Percentiles rank a stretch among this genome's conserved stretches.
Evolutionary conservation across 2,329 filamentous ascomycete species (phyloP).

Genomic region (Colletotrichum cereale): DNA sequence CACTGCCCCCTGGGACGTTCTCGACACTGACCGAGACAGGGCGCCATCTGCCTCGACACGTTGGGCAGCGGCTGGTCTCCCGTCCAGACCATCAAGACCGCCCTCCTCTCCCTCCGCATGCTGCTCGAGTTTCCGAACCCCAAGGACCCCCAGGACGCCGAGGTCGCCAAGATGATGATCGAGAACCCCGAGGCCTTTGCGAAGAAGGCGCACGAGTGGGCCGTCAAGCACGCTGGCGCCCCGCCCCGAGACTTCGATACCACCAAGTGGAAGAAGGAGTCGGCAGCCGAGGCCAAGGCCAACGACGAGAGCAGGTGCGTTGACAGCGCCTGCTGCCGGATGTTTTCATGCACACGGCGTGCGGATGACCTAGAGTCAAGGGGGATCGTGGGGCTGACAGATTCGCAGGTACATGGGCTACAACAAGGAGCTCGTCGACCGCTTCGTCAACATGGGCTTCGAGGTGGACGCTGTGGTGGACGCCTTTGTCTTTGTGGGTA

Average conservation of each 20-base stretch:
- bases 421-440: constrained; percentile 83
- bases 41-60: constrained; percentile 96
- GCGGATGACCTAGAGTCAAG: neutral
- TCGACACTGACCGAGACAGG: constrained; percentile 63
- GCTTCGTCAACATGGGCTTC: constrained; percentile 93
- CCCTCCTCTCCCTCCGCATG: constrained; percentile 91
- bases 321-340: neutral
- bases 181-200: constrained; percentile 83
- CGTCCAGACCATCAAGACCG: constrained; percentile 95
- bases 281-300: constrained; percentile 65
- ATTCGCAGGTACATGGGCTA: constrained; percentile 83
- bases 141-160: constrained; percentile 95
- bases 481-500: constrained; percentile 84
- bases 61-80: constrained; percentile 93
- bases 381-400: constrained; percentile 3
- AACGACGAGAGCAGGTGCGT: constrained; percentile 63
- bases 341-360: neutral
- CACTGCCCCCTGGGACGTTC: no score
- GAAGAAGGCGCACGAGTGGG: constrained; percentile 89
- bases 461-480: constrained; percentile 87
- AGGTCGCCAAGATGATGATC: constrained; percentile 92
- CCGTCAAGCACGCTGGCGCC: constrained; percentile 84
- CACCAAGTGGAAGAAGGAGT: constrained; percentile 59
- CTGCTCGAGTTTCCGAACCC: constrained; percentile 94
- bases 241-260: constrained; percentile 61